Evolutionary conservation across 2,329 filamentous ascomycete species (phyloP), one percentile per base, ranked within the genome.

Genomic region (Tolypocladium amazonense): DNA sequence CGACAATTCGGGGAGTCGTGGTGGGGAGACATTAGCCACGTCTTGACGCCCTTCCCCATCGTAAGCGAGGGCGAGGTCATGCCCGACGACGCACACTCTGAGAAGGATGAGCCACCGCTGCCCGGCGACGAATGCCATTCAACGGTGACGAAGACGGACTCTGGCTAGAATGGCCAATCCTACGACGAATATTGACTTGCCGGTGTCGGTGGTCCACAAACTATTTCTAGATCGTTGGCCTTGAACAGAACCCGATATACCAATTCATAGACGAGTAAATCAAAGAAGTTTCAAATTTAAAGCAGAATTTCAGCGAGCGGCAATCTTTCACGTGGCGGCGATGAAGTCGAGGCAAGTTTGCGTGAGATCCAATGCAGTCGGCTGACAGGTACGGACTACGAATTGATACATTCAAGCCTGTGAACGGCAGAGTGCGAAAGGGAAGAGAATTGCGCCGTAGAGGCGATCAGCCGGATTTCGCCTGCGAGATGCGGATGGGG

Each of bases 21-120:
- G 87, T 89, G 87, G 87, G 87, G 87, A 56, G 83, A 88, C 65
- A 88, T 90, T 65, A 82, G 78, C 68, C 84, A 85, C 68, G 85
- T 88, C 23, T 77, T 89, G 58, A 87, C 83, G 41, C 85, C 87
- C 4, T 89, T 87, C 74, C 87, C 85, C 1, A 78, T 83, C 15
- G 83, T 88, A 20, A 76, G 77, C 59, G 80, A 81, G 35, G 75
- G 74, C 14, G 79, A 84, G 63, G 78, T 87, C 52, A 71, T 84
- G 59, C 79, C 80, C 1, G 81, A 84, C 64, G 67, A 74, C 45
- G 72, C 69, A 23, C 70, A 71, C 60, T 64, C 68, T 37, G 67
- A 70, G 61, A 68, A 67, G 56, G 73, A 74, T 57, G 70, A 74
- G 39, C 72, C 73, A 11, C 63, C 70, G 33, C 58, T 63, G 14